Percentiles rank a stretch among this genome's conserved stretches.
Evolutionary conservation across 2,329 filamentous ascomycete genomes (phyloP).

Genomic region (Myriosclerotinia duriaeana): DNA sequence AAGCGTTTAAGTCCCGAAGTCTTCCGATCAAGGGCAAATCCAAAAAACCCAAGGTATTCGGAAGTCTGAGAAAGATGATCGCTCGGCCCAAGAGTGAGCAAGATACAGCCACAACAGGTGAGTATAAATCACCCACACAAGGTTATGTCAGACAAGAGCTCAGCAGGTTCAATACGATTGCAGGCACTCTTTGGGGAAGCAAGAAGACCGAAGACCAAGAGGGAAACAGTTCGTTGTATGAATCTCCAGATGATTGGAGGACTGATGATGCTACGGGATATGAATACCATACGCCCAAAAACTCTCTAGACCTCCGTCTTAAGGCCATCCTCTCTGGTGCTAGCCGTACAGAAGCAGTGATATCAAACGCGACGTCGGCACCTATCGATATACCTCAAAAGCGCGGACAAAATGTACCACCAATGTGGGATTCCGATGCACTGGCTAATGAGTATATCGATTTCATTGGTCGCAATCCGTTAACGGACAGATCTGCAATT

Average conservation of each 20-base stretch:
- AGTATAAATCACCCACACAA: not conserved
- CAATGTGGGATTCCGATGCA: not conserved
- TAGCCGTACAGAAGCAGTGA: not conserved
- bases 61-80: constrained; percentile 10
- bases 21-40: not conserved
- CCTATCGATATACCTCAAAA: constrained; percentile 16
- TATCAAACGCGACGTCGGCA: not conserved
- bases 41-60: constrained; percentile 5
- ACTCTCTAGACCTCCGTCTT: not conserved
- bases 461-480: not conserved
- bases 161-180: not conserved
- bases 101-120: not conserved
- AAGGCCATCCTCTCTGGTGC: not conserved
- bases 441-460: not conserved
- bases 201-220: not conserved
- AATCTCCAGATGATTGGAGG: not conserved
- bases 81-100: constrained; percentile 14
- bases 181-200: not conserved
- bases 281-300: not conserved
- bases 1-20: not conserved
- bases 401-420: not conserved
- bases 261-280: constrained; percentile 4
- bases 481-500: no score
- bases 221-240: not conserved
- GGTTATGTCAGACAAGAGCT: not conserved